Evolutionary conservation across 768 basidiomycete species (phyloP), one percentile per base, ranked within the genome.

Genomic region (Russula olivacea): DNA sequence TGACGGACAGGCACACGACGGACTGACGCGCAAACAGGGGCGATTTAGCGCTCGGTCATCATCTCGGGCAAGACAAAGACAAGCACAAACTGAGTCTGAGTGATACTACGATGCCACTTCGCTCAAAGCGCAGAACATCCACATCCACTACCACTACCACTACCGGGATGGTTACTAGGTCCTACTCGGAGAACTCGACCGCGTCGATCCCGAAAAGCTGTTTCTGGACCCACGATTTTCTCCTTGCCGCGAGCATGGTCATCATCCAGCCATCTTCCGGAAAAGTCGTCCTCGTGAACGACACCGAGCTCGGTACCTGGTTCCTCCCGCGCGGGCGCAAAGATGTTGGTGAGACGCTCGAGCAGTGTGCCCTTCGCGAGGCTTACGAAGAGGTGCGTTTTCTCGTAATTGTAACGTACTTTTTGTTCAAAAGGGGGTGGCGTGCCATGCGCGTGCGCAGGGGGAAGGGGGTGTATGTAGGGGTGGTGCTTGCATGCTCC

Each of bases 301-400:
- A 74, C 9, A 53, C 56, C 5, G 45, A 47, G 25, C 12, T 2
- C 9, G 1, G 23, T 9, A 69, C 74, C n/a, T 87, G 79, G 79
- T 86, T 87, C 70, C 75, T 87, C 4, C 86, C 86, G 0, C 78
- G 78, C 55, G 86, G 87, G 9, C 72, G 87, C 51, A 89, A 88
- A 71, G 86, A 89, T 70, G 67, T 82, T 0, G 85, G 84, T 6
- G 86, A 89, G 74, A 79, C 78, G 2, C 70, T 87, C 30, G 85
- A 87, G 69, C 71, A 78, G 51, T 70, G 86, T 0, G 86, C 82
- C 0, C 71, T 87, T 45, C 74, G 87, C 50, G 86, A 88, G 73
- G 86, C 82, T 4, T 82, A 84, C 69, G 86, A 88, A 69, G 86
- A 87, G 80, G 85, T 84, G 61, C 53, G 21, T 45, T 49, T 17